Base-by-base conservation (phyloP, 495 filamentous ascomycete species). In the Halenospora varia region DNA sequence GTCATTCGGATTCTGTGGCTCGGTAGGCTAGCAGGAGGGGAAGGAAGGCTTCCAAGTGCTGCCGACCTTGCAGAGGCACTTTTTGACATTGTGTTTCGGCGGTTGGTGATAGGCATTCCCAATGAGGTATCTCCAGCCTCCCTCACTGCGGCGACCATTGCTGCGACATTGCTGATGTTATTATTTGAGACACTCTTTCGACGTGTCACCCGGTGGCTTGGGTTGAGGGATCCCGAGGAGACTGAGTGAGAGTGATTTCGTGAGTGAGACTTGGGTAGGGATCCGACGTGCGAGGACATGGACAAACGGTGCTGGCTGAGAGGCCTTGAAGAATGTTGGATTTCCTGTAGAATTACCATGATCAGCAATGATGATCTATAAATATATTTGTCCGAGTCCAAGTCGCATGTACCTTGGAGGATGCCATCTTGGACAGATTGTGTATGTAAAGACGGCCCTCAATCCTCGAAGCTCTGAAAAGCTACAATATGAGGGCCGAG, bases 141-240 rank as follows among this genome's bases (percentile, higher is more conserved):
- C 59, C 89, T 82, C 53, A 89, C 78, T 2, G 90, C 87, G 25
- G 88, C 88, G 26, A 88, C 85, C 55, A 89, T 77, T 18, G 83
- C 87, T 15, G 89, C 89, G 25, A 87, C 83, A 52, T 74, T 73
- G 71, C 89, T 94, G 67, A 83, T 80, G 25, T 82, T 80, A 24
- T 85, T 82, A 26, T 82, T 86, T 51, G 88, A 90, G 61, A 92
- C 85, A 73, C 92, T 96, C 82, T 97, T 98, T 55, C 94, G 82
- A 60, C 94, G 89, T 58, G 89, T 92, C 59, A 98, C 83, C 53
- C 94, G 89, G 70, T 96, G 87, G 68, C 80, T 82, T 64, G 85
- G 69, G 73, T 90, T 93, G 73, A 90, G 79, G 39, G 90, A 83
- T 64, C 89, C 86, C 59, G 89, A 73, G 42, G 90, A 89, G 52